Conservation (phyloP, 179 eudicot species). For the Nepenthes alata region DNA sequence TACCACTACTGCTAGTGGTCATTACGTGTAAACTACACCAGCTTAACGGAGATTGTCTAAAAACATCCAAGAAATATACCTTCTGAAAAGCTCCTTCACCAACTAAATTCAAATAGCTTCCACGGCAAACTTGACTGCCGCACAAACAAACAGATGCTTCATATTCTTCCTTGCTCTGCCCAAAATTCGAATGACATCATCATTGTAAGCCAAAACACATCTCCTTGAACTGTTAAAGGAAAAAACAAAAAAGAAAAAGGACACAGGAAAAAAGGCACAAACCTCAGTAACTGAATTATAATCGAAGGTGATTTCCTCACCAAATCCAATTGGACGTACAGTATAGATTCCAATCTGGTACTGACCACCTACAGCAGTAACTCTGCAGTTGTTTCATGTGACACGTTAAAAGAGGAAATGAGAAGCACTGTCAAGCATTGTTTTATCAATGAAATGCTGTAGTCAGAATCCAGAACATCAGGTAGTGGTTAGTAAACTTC, state of each 20-base stretch:
- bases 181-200: constrained; percentile 5
- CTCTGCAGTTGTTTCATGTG: constrained; percentile 38
- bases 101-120: constrained; percentile 83
- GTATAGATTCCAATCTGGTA: constrained; percentile 94
- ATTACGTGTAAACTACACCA: no score
- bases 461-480: neutral
- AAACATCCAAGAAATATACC: constrained; percentile 26
- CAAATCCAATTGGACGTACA: constrained; percentile 74
- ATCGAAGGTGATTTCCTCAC: constrained; percentile 91
- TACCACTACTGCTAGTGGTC: no score
- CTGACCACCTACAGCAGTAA: constrained; percentile 92
- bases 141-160: constrained; percentile 96
- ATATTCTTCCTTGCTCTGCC: constrained; percentile 93
- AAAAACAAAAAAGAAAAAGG: neutral
- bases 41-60: neutral
- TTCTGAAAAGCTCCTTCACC: constrained; percentile 95
- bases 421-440: constrained; percentile 10
- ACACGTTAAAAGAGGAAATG: constrained; percentile 7
- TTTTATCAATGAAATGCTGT: neutral
- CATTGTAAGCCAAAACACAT: constrained; percentile 5
- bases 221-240: neutral
- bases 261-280: constrained; percentile 9
- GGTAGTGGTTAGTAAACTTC: no score
- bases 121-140: constrained; percentile 97
- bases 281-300: constrained; percentile 98